Evolutionary conservation across 164 flowering plant species (phyloP), one percentile per base, ranked within the genome.

Genomic region (Chloranthus sessilifolius): DNA sequence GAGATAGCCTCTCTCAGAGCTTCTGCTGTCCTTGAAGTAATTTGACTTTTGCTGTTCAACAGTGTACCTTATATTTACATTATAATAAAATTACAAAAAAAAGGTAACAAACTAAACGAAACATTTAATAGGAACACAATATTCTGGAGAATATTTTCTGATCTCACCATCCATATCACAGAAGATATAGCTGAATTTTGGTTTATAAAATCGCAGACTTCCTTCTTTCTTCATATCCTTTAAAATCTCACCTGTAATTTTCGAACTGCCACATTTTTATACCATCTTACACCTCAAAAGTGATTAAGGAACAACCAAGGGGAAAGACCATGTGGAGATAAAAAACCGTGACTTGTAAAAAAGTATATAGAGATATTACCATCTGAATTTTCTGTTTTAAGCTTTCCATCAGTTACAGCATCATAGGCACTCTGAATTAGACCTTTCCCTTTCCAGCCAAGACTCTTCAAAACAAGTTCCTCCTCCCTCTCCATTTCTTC

Each of bases 131-230:
- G 30, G 22, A 12, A 47, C 5, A 40, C 15, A 47, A 31, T 15
- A 25, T 5, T 1, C 15, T 33, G 7, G 22, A 15, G 41, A 19
- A 25, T 7, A 17, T 33, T 15, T 27, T 14, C 16, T 20, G 31
- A 44, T 29, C 88, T 79, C 68, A 92, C 99, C 99, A 82, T 92
- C 99, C 97, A 92, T 81, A 61, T 92, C 97, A 46, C 92, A 89
- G 75, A 92, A 86, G 65, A 92, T 84, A 56, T 81, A 84, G 45
- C 56, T 75, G 75, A 76, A 92, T 59, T 83, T 92, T 48, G 97
- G 97, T 54, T 62, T 78, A 61, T 85, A 84, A 67, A 88, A 84
- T 25, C 88, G 80, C 27, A 88, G 81, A 58, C 78, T 80, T 61
- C 96, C 82, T 72, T 82, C 91, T 76, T 64, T 81, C 62, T 77